Evolutionary conservation across 371 early-diverging fungal species (phyloP).

Genomic region (Basidiobolus meristosporus): DNA sequence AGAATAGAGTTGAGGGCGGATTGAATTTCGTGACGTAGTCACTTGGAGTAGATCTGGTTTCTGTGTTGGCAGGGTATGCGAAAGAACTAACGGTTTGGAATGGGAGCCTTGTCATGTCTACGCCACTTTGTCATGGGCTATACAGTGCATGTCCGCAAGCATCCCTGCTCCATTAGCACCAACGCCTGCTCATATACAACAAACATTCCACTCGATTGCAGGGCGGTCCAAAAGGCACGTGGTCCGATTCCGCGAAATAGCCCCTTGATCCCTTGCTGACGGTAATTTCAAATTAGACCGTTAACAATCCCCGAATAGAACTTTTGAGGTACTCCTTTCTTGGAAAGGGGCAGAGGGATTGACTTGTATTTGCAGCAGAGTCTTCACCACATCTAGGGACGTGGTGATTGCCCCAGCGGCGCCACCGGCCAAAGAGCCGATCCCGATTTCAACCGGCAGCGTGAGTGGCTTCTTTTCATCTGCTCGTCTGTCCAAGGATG

Average conservation of each 20-base stretch:
- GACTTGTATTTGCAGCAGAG: slow-evolving; percentile 54
- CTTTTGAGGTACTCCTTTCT: slow-evolving; percentile 21
- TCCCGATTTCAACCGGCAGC: slow-evolving; percentile 17
- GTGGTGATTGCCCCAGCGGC: slow-evolving; percentile 47
- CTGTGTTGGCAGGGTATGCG: too few species aligned
- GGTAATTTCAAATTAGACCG: slow-evolving; percentile 36
- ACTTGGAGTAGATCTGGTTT: too few species aligned
- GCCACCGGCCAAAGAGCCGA: slow-evolving; percentile 44
- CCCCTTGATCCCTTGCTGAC: slow-evolving; percentile 32
- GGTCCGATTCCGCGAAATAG: slow-evolving; percentile 45
- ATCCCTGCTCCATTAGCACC: slow-evolving; percentile 2
- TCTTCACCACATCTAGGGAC: slow-evolving; percentile 47
- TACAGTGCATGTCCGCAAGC: too few species aligned
- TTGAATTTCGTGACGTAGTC: too few species aligned
- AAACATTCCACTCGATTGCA: slow-evolving; percentile 49
- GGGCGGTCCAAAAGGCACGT: slow-evolving; percentile 38
- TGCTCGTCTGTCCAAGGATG: neutral
- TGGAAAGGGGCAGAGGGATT: slow-evolving; percentile 34
- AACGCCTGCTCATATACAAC: slow-evolving; percentile 41
- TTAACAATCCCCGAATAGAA: slow-evolving; percentile 40
- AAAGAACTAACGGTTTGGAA: too few species aligned
- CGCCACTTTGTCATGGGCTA: too few species aligned
- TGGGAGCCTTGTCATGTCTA: too few species aligned
- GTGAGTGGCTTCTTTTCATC: neutral
- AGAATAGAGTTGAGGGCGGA: too few species aligned